Evolutionary conservation across 2,329 filamentous ascomycete genomes (phyloP), one percentile per base, ranked within the genome.

Genomic region (Talaromyces sp.): DNA sequence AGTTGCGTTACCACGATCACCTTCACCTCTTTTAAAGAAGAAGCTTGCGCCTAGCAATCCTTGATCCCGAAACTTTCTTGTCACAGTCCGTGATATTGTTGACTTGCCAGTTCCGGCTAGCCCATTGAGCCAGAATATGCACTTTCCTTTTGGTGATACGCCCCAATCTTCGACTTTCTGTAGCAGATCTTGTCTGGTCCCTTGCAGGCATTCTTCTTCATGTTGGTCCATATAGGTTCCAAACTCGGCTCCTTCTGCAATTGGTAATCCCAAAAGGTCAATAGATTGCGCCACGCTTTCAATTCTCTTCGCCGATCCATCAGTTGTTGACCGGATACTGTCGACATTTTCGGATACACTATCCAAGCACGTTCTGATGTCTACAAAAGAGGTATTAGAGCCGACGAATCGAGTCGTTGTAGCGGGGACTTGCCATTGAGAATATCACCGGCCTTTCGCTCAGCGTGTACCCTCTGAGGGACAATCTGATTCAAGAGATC

Each of bases 1-100:
- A 4, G 66, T 66, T 1, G 73, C 71, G 48, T 70, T 72, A 1
- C 74, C 72, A 28, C 76, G 72, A 64, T 80, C 76, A 3, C 66
- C 69, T 56, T 79, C 77, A 1, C 75, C 78, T 63, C 44, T 39
- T 23, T 64, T 64, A 35, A 64, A 62, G 44, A 62, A 62, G 21
- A 63, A 63, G 23, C 63, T 62, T 1, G 59, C 59, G 6, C 35
- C 59, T 28, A 61, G 6, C 8, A 37, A 18, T 8, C 25, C 46
- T 46, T 39, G 7, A 3, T 44, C 12, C 4, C 46, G 3, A 28
- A 59, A 37, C 1, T 16, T 12, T 14, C 11, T 25, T 0, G 59
- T 55, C 12, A 61, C 35, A 14, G 59, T 62, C 9, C 35, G 16
- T 6, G 58, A 55, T 33, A 61, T 61, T 11, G 58, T 63, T 5